Percentiles rank a stretch among this genome's conserved stretches.
Conservation (phyloP, 805 yeast genomes). For the Barnettozyma botsteinii region DNA sequence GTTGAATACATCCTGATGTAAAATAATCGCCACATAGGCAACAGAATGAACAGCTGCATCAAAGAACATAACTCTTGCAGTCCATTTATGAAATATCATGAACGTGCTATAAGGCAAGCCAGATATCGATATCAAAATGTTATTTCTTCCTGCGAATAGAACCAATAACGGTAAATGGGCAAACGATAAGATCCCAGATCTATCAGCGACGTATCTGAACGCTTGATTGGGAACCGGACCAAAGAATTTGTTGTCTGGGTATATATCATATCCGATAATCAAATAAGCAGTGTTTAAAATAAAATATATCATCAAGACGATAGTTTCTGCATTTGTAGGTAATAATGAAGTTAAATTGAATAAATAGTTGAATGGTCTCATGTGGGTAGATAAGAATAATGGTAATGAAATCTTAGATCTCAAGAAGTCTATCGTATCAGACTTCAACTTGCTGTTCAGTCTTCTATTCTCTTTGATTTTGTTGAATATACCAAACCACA, state of each 20-base stretch:
- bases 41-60: conserved; percentile 42
- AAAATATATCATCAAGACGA: conserved; percentile 30
- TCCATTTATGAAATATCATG: conserved; percentile 63
- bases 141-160: conserved; percentile 69
- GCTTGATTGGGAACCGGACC: conserved; percentile 11
- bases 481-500: conserved; percentile 19
- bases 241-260: conserved; percentile 17
- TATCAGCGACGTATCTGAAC: conserved; percentile 15
- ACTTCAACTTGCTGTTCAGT: conserved; percentile 14
- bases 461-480: conserved; percentile 12
- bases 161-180: conserved; percentile 48
- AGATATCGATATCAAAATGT: conserved; percentile 52
- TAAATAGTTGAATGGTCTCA: conserved; percentile 14
- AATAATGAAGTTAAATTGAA: conserved; percentile 14
- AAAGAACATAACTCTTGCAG: conserved; percentile 41
- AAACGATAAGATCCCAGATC: conserved; percentile 26
- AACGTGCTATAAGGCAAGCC: conserved; percentile 62
- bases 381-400: conserved; percentile 17
- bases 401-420: conserved; percentile 18
- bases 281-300: conserved; percentile 13
- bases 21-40: conserved; percentile 14
- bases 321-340: conserved; percentile 21
- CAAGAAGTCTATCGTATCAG: conserved; percentile 10
- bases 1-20: neutral
- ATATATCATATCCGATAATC: conserved; percentile 8